These are phyloP conservation scores for Apiospora sp. DNA, from an alignment of 2,329 filamentous ascomycete genomes.

Conservation along the genomic window DNA sequence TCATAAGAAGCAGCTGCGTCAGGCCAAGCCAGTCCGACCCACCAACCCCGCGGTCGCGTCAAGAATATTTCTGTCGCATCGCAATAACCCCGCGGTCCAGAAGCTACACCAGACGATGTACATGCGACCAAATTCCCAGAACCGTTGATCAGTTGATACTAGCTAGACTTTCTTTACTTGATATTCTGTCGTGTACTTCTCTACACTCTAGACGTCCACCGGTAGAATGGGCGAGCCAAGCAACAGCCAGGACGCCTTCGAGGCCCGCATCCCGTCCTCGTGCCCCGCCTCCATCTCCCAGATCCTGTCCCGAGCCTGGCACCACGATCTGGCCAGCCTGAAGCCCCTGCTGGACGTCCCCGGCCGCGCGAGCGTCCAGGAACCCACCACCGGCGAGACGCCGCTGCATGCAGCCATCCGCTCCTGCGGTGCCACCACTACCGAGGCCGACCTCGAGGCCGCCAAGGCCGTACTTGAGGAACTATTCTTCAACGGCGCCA, in stretches of 20 bases:
- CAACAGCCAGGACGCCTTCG: conserved; percentile 55
- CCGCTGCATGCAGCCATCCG: conserved; percentile 91
- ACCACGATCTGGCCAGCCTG: conserved; percentile 69
- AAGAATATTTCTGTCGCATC: conserved; percentile 15
- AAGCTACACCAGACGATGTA: neutral
- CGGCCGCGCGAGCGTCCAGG: conserved; percentile 77
- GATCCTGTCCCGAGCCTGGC: conserved; percentile 63
- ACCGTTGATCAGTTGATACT: neutral
- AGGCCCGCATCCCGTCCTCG: conserved; percentile 59
- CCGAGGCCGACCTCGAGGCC: conserved; percentile 60
- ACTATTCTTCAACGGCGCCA: conserved; percentile 86
- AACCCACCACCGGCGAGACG: conserved; percentile 84
- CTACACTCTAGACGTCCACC: neutral
- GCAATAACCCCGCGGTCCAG: neutral
- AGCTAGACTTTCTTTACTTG: neutral
- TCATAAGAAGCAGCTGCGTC: neutral
- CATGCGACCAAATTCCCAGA: neutral
- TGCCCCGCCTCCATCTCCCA: conserved; percentile 60
- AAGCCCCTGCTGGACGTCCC: conserved; percentile 72
- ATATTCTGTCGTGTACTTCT: neutral
- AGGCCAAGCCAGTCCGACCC: conserved; percentile 9
- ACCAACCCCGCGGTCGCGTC: conserved; percentile 14
- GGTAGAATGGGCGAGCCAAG: neutral
- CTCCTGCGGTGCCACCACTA: conserved; percentile 62
- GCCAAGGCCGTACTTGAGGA: conserved; percentile 74